Evolutionary conservation across 2,329 filamentous ascomycete species (phyloP).

Genomic region (Arthrobotrys sphaeroides): DNA sequence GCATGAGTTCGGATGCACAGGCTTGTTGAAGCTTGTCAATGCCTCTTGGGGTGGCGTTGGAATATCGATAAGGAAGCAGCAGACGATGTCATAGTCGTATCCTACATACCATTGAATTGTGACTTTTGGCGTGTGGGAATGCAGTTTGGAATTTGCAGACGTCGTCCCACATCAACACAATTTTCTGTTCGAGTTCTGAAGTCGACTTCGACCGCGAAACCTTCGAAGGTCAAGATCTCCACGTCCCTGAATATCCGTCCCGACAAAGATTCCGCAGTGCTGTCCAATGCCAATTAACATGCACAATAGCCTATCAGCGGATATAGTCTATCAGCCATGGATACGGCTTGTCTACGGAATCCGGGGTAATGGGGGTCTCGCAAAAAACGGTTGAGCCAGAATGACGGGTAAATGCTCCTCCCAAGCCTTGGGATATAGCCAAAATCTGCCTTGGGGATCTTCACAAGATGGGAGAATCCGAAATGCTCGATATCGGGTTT

Average conservation of each 20-base stretch:
- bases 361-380: conserved; percentile 12
- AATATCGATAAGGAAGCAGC: conserved; percentile 20
- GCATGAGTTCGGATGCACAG: conserved; percentile 9
- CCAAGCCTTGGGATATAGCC: conserved; percentile 19
- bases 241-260: background rate
- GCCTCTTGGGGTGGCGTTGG: conserved; percentile 14
- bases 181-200: background rate
- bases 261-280: background rate
- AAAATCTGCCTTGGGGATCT: conserved; percentile 10
- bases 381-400: background rate
- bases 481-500: background rate
- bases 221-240: background rate
- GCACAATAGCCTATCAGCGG: conserved; percentile 6
- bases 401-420: conserved; percentile 3
- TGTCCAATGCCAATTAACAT: background rate
- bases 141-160: background rate
- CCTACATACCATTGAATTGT: background rate
- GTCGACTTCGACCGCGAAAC: background rate
- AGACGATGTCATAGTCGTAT: background rate
- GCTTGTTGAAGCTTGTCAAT: conserved; percentile 21
- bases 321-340: conserved; percentile 12
- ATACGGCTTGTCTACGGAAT: conserved; percentile 10
- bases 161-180: conserved; percentile 15
- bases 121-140: background rate
- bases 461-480: background rate